Percentiles rank a stretch among this genome's conserved stretches.
These are phyloP conservation scores for Dipodascus albidus DNA, from an alignment of 805 yeast genomes.

Conservation along the genomic window DNA sequence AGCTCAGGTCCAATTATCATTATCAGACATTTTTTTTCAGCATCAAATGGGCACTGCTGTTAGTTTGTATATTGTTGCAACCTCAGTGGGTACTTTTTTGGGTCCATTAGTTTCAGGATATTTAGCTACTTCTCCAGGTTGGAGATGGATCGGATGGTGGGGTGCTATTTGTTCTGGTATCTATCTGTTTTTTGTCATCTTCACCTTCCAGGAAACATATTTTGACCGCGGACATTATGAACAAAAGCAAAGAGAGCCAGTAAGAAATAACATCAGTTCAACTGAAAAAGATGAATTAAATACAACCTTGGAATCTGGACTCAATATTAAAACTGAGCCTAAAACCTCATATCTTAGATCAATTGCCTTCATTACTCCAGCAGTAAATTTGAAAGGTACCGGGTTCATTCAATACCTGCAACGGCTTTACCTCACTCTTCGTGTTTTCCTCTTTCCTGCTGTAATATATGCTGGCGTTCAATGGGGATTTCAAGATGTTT, in stretches of 20 bases:
- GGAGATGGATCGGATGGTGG: constrained; percentile 69
- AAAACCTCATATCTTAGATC: constrained; percentile 33
- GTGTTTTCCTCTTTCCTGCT: constrained; percentile 32
- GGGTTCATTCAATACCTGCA: constrained; percentile 56
- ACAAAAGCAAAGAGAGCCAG: constrained; percentile 3
- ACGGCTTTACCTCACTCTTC: constrained; percentile 36
- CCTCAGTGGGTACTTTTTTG: constrained; percentile 67
- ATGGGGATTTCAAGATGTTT: constrained; percentile 76
- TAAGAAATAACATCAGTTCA: neutral
- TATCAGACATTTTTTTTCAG: constrained; percentile 62
- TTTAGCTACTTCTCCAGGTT: constrained; percentile 44
- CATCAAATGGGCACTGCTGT: constrained; percentile 68
- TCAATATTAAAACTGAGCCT: constrained; percentile 21
- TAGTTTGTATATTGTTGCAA: constrained; percentile 62
- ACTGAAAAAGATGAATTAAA: constrained; percentile 2
- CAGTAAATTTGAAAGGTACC: constrained; percentile 44
- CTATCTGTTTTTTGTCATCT: constrained; percentile 39
- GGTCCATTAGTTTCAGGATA: constrained; percentile 74
- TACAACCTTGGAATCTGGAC: neutral
- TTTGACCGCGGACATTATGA: constrained; percentile 22
- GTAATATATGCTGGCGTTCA: constrained; percentile 53
- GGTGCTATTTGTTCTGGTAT: constrained; percentile 56
- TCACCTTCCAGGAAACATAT: constrained; percentile 62
- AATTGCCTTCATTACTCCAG: constrained; percentile 30
- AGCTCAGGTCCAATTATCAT: constrained; percentile 53